phyloP scores from a whole-genome alignment of 352 stramenopile species.

The Globisporangium barbulae region DNA sequence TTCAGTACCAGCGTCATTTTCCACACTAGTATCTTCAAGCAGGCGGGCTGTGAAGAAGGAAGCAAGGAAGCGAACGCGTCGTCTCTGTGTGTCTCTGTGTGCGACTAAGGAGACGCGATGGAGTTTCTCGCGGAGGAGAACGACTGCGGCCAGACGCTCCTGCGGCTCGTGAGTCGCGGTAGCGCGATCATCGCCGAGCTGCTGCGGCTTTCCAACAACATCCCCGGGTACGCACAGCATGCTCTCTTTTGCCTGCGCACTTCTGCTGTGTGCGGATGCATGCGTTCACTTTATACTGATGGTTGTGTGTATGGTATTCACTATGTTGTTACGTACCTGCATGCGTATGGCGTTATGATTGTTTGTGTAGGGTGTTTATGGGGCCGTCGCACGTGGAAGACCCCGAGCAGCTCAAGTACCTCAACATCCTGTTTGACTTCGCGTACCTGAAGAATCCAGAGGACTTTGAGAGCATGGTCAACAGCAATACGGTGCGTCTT shows the following conservation, averaged over 20 bases:
- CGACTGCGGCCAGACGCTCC: slow-evolving; percentile 93
- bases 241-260: neutral
- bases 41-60: neutral
- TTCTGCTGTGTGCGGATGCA: neutral
- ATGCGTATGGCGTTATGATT: neutral
- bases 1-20: slow-evolving; percentile 6
- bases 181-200: slow-evolving; percentile 93
- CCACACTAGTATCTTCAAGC: slow-evolving; percentile 7
- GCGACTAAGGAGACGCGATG: slow-evolving; percentile 30
- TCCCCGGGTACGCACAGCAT: slow-evolving; percentile 58
- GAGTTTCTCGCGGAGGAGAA: slow-evolving; percentile 91
- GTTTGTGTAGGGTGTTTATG: slow-evolving; percentile 69
- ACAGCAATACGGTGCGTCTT: slow-evolving; percentile 78
- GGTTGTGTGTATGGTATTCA: neutral
- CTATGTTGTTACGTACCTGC: neutral
- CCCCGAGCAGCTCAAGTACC: slow-evolving; percentile 87
- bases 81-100: neutral
- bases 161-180: slow-evolving; percentile 89
- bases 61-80: neutral
- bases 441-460: slow-evolving; percentile 93
- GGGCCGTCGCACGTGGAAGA: slow-evolving; percentile 84
- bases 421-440: slow-evolving; percentile 95
- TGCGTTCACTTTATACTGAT: neutral
- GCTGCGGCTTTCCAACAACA: slow-evolving; percentile 89
- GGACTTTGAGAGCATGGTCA: slow-evolving; percentile 93